Evolutionary conservation across 1,139 yeast species (phyloP).

Genomic region (Candida albicans): DNA sequence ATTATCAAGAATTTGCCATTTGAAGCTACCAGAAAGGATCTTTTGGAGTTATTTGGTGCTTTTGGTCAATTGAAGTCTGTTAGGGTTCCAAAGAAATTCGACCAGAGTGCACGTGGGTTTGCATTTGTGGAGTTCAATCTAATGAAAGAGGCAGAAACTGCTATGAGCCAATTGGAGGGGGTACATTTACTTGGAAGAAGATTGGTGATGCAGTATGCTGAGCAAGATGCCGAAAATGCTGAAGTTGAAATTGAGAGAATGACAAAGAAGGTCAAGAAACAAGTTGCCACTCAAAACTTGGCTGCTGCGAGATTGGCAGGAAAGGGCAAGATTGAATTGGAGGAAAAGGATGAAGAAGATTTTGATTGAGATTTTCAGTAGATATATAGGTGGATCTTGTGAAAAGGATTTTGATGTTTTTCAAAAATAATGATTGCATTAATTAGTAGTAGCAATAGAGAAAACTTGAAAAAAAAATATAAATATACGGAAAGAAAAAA

Average conservation of each 20-base stretch:
- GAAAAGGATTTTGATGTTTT: no score
- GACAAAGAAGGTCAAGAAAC: constrained; percentile 83
- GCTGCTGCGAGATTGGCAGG: constrained; percentile 73
- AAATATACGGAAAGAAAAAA: constrained; percentile 1
- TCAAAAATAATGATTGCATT: background rate
- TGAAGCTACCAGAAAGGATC: constrained; percentile 91
- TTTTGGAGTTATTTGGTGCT: constrained; percentile 85
- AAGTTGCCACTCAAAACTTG: constrained; percentile 73
- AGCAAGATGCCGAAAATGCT: constrained; percentile 75
- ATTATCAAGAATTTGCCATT: constrained; percentile 96
- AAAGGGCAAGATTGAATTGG: constrained; percentile 74
- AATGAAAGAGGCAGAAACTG: constrained; percentile 89
- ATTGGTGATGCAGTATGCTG: constrained; percentile 92
- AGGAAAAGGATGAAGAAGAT: constrained; percentile 47
- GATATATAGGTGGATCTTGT: background rate
- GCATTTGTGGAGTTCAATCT: constrained; percentile 93
- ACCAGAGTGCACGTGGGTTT: constrained; percentile 93
- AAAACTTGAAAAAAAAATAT: background rate
- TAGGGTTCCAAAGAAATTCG: constrained; percentile 94
- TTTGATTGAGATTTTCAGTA: constrained; percentile 15
- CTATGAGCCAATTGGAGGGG: constrained; percentile 93
- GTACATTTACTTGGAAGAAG: constrained; percentile 96
- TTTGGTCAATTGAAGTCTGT: constrained; percentile 94
- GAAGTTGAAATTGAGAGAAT: constrained; percentile 88
- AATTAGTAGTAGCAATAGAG: background rate